These are phyloP conservation scores for Agaricus blazei DNA, from an alignment of 768 basidiomycete genomes.

Conservation along the genomic window DNA sequence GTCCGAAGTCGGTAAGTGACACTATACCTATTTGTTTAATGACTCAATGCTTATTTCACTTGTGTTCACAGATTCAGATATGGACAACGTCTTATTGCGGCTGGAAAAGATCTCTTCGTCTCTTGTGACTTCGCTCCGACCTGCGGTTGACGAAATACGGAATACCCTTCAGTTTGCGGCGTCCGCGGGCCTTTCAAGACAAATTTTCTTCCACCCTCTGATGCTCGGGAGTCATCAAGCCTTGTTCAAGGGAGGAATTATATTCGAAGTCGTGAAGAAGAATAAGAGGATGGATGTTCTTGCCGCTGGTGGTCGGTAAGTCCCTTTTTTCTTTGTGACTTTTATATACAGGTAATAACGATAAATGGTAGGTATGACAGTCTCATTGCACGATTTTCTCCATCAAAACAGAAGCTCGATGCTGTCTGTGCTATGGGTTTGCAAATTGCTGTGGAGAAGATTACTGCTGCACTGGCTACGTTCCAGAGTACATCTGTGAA, in stretches of 20 bases:
- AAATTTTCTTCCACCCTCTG: constrained; percentile 65
- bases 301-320: constrained; percentile 78
- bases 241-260: constrained; percentile 68
- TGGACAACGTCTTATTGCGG: constrained; percentile 49
- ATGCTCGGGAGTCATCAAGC: constrained; percentile 64
- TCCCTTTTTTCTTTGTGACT: background rate
- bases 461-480: constrained; percentile 60
- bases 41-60: background rate
- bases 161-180: constrained; percentile 53
- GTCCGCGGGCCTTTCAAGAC: constrained; percentile 57
- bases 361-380: constrained; percentile 58
- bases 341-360: background rate
- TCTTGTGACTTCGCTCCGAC: constrained; percentile 41
- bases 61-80: constrained; percentile 45
- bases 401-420: constrained; percentile 48
- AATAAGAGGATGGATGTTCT: constrained; percentile 66
- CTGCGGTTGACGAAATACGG: constrained; percentile 57
- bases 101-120: constrained; percentile 59
- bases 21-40: background rate
- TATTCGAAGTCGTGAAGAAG: constrained; percentile 69
- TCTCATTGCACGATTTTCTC: constrained; percentile 56
- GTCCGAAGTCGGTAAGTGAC: constrained; percentile 48
- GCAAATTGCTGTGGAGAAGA: constrained; percentile 77
- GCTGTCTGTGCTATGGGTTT: constrained; percentile 64
- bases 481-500: constrained; percentile 69